Evolutionary conservation across 352 stramenopile genomes (phyloP), one percentile per base, ranked within the genome.

Genomic region (Phytophthora ramorum): DNA sequence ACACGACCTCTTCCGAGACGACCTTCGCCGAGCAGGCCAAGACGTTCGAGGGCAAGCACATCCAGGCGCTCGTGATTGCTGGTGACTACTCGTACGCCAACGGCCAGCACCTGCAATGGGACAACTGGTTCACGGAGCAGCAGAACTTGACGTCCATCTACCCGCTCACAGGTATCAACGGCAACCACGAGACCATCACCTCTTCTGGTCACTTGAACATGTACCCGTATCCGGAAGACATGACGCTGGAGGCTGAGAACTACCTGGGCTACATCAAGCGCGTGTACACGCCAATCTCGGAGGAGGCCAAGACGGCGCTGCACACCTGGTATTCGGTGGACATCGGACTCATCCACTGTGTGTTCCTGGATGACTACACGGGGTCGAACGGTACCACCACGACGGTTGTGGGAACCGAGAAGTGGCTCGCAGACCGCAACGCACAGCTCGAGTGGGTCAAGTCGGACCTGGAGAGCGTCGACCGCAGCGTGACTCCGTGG

Each of bases 401-500:
- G 24, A 65, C 61, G 4, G 54, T 76, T 1, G 62, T 90, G 4
- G 84, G 83, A 52, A 79, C 78, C 0, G 68, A 73, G 14, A 64
- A 59, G 17, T 81, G 79, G 63, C 51, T 83, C 7, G 66, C 53
- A 6, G 66, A 79, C 32, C 77, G 77, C 14, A 68, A 78, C 35
- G 47, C 46, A 2, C 71, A 78, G 30, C 58, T 78, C 17, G 71
- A 71, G 7, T 97, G 86, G 77, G 68, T 97, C 32, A 73, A 91
- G 47, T 52, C 62, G 12, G 85, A 94, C 57, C 66, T 97, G 26
- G 24, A 67, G 41, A 58, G 10, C 14, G 77, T 97, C 0, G 78
- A 97, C 71, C 69, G 90, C 49, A 78, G 22, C 3, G 41, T 75
- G 12, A 96, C 85, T 2, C 91, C 91, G 19, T 97, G 90, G 90